These are phyloP conservation scores for Neurospora tetrasperma DNA, from an alignment of 495 filamentous ascomycete genomes.

Conservation along the genomic window DNA sequence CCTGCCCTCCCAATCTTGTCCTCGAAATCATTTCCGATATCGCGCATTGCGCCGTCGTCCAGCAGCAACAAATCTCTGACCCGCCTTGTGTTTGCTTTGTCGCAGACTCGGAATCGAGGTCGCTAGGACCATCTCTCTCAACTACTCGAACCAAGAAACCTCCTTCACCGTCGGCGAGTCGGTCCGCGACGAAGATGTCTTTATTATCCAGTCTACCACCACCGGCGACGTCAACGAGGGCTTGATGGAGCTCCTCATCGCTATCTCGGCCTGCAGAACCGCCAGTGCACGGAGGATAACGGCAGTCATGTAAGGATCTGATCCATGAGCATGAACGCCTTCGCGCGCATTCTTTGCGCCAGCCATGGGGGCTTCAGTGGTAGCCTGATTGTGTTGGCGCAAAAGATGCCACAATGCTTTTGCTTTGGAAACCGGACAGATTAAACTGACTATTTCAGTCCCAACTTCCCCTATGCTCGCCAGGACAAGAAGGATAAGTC, in stretches of 20 bases:
- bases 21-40: neutral
- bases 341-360: neutral
- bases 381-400: neutral
- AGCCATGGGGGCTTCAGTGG: neutral
- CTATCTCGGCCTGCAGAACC: conserved; percentile 98
- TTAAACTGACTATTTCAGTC: conserved; percentile 80
- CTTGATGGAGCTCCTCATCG: conserved; percentile 96
- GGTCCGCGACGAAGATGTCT: conserved; percentile 96
- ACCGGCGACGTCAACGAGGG: conserved; percentile 98
- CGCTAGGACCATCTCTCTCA: conserved; percentile 87
- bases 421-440: conserved; percentile 51
- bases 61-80: conserved; percentile 5
- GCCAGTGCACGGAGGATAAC: conserved; percentile 41
- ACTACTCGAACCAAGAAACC: conserved; percentile 97
- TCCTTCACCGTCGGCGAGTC: conserved; percentile 95
- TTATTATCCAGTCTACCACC: conserved; percentile 90
- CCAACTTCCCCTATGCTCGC: conserved; percentile 97
- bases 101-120: conserved; percentile 84
- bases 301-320: conserved; percentile 23
- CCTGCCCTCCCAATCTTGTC: neutral
- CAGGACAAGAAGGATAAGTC: conserved; percentile 98
- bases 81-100: neutral
- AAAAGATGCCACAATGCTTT: neutral
- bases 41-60: neutral
- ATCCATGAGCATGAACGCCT: neutral